Base-by-base conservation (phyloP, 2,329 filamentous ascomycete species). In the Rutstroemia sp. region DNA sequence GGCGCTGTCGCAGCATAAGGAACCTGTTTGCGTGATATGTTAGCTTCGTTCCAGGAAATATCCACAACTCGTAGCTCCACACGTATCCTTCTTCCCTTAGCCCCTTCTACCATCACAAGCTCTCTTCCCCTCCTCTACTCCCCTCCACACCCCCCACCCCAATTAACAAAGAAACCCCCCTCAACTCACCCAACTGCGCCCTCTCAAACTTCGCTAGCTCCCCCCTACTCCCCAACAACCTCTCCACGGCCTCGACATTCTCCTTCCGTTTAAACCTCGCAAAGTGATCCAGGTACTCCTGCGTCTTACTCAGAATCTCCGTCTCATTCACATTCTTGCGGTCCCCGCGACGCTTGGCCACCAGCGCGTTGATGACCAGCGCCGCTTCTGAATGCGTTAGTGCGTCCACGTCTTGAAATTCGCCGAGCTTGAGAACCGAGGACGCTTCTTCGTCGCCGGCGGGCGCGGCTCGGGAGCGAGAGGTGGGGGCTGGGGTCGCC, bases 241-340 rank as follows among this genome's bases (percentile, higher is more conserved):
- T 84, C 73, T 95, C 91, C 34, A 97, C 90, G n/a, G 90, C 89
- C 74, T 96, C 89, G 68, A 96, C 88, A 64, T 94, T 94, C 72
- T 95, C 89, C 71, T 92, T 91, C 67, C 92, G 86, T 75, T 96
- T 95, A 80, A 97, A 97, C 38, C 94, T 88, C 17, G 92, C 88
- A 73, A 99, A 99, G 61, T 91, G 85, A 67, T 96, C 91, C 54
- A 97, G 83, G 73, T 99, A 97, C 69, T 92, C 89, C 63, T 91
- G 81, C 25, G 92, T 96, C 72, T 95, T 92, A 61, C 83, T 84
- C 56, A 96, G 80, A 72, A 92, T 91, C 68, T 89, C 89, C 60
- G 86, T 92, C 78, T 89, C 88, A 71, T 89, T 89, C 51, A 90
- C 80, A 68, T 91, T 89, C 73, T 91, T 91, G 66, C 85, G 83